Conservation (phyloP, 2,329 filamentous ascomycete genomes). For the Cladosporium velox region DNA sequence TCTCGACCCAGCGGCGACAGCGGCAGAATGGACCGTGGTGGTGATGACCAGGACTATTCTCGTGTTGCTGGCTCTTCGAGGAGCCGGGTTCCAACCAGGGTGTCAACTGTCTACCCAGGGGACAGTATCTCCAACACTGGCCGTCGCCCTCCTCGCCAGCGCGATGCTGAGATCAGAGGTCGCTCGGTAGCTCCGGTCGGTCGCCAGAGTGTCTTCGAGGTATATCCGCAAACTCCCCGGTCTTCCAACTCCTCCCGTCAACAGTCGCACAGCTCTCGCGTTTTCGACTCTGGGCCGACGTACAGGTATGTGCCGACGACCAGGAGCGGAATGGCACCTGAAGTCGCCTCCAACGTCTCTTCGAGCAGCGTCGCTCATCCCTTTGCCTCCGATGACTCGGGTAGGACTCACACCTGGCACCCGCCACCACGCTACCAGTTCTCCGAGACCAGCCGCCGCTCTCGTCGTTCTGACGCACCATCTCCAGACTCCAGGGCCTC, state of each 20-base stretch:
- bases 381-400: not conserved
- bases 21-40: not conserved
- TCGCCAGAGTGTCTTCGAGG: not conserved
- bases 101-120: not conserved
- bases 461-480: not conserved
- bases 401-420: not conserved
- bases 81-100: not conserved
- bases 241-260: not conserved
- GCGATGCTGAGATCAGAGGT: not conserved
- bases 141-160: not conserved
- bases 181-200: not conserved
- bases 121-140: not conserved
- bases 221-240: not conserved
- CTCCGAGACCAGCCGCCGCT: not conserved
- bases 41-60: not conserved
- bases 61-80: not conserved
- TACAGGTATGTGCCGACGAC: not conserved
- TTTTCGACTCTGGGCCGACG: not conserved
- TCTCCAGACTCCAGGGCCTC: not conserved
- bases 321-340: not conserved
- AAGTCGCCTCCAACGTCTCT: not conserved
- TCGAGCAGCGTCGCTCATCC: not conserved
- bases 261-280: not conserved
- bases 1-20: not conserved
- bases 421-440: not conserved